Base-by-base conservation (phyloP, 768 basidiomycete genomes). In the Podaxis mareebaensis region DNA sequence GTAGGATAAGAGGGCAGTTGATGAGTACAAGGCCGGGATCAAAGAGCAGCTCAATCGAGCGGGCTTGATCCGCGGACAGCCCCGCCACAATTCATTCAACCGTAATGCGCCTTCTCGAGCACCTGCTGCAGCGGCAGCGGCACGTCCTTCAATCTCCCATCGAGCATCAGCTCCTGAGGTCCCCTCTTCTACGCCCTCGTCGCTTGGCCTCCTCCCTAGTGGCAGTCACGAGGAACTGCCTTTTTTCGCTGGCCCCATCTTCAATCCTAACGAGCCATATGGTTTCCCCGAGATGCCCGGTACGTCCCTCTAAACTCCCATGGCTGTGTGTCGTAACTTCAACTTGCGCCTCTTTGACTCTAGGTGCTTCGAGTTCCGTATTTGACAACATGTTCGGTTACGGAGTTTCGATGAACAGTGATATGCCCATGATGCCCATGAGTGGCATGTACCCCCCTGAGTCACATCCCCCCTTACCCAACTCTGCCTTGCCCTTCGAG, bases 61-160 rank as follows among this genome's bases (percentile, higher is more conserved):
- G 49, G 91, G 91, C 65, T 84, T 92, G 71, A 92, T 93, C 67
- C 88, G 92, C 38, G 92, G 92, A 46, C 91, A 92, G 70, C 92
- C 91, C 13, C 86, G 90, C 22, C 77, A 88, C 53, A 81, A 84
- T 62, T 78, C 55, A 15, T 28, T 57, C 46, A 26, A 22, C 33
- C 61, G 61, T 83, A 63, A 68, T 81, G 59, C 77, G 79, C 65
- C 71, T 74, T 53, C 74, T 79, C 51, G 64, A 70, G 0, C 67
- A 72, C 33, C 66, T 70, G 44, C 61, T 72, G 53, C 72, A 72
- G 52, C 72, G 69, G 63, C 66, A 71, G 40, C 72, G 73, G 51
- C 66, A 60, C 62, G 66, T 48, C 51, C 65, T 62, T 24, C 65
- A 65, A 61, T 69, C 67, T 30, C 52, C 68, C 64, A 66, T 62